Percentiles rank a stretch among this genome's conserved stretches.
These are phyloP conservation scores for Rhazya stricta DNA, from an alignment of 257 asterid genomes.

Conservation along the genomic window DNA sequence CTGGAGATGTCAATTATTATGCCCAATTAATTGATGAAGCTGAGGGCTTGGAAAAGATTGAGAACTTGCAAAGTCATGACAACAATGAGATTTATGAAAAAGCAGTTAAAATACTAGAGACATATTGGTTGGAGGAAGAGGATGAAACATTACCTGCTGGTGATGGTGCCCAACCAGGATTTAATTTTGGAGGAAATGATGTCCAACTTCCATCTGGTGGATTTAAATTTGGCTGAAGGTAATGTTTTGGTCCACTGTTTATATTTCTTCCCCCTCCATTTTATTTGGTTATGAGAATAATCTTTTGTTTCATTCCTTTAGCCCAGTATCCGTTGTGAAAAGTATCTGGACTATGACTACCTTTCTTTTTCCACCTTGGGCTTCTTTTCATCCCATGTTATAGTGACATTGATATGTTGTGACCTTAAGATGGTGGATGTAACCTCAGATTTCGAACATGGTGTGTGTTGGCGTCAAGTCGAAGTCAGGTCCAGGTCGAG, in stretches of 20 bases:
- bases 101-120: conserved; percentile 82
- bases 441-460: conserved; percentile 30
- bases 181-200: conserved; percentile 67
- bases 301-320: not conserved
- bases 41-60: conserved; percentile 84
- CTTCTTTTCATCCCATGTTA: not conserved
- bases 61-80: conserved; percentile 78
- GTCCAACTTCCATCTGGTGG: conserved; percentile 73
- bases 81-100: conserved; percentile 87
- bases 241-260: not conserved
- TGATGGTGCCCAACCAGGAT: conserved; percentile 54
- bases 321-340: not conserved
- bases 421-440: conserved; percentile 18
- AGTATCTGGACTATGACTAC: not conserved
- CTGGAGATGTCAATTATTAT: conserved; percentile 57
- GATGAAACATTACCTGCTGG: conserved; percentile 51
- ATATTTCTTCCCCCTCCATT: not conserved
- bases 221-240: conserved; percentile 72
- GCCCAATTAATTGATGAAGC: conserved; percentile 80
- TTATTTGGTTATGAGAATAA: not conserved
- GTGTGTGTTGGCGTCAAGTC: conserved; percentile 30
- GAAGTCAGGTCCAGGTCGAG: conserved; percentile 23
- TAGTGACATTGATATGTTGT: not conserved
- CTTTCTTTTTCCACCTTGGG: not conserved
- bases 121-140: conserved; percentile 90